A percentile compares a stretch with the other conserved stretches of the same genome.
Evolutionary conservation across 495 filamentous ascomycete genomes (phyloP).

Genomic region (Bombardia bombarda): DNA sequence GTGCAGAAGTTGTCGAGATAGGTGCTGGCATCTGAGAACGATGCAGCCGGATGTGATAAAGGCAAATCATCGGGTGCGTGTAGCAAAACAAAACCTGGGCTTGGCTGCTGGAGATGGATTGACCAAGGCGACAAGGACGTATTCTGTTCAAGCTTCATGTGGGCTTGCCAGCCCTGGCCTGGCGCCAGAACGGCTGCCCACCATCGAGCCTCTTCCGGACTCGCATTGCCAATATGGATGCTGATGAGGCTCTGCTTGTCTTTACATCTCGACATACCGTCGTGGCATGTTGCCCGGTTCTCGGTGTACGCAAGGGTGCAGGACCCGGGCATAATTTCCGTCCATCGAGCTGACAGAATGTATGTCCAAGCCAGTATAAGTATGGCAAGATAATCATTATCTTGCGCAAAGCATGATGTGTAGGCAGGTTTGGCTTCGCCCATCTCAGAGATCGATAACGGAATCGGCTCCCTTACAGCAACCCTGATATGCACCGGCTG

Average conservation of each 20-base stretch:
- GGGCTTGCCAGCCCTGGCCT: constrained; percentile 21
- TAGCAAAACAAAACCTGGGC: neutral
- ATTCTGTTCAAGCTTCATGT: constrained; percentile 3
- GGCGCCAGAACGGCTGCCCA: constrained; percentile 26
- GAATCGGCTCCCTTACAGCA: neutral
- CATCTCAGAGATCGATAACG: neutral
- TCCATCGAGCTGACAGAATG: constrained; percentile 16
- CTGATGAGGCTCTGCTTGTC: neutral
- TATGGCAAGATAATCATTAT: constrained; percentile 5
- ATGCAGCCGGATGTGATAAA: neutral
- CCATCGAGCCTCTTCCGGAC: constrained; percentile 12
- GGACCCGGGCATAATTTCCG: constrained; percentile 6
- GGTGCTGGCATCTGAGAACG: constrained; percentile 1
- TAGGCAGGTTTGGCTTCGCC: no score
- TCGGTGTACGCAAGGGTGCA: constrained; percentile 5
- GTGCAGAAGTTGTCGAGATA: neutral
- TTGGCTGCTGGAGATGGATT: neutral
- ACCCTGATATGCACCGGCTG: neutral
- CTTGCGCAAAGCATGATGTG: neutral
- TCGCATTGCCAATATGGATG: neutral
- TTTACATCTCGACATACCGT: neutral
- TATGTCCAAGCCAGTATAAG: constrained; percentile 15
- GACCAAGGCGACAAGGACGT: constrained; percentile 5
- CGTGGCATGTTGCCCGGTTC: neutral
- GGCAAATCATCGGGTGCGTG: neutral